Percentiles rank a stretch among this genome's conserved stretches.
These are phyloP conservation scores for Leccinum longicurvipes DNA, from an alignment of 768 basidiomycete genomes.

Conservation along the genomic window DNA sequence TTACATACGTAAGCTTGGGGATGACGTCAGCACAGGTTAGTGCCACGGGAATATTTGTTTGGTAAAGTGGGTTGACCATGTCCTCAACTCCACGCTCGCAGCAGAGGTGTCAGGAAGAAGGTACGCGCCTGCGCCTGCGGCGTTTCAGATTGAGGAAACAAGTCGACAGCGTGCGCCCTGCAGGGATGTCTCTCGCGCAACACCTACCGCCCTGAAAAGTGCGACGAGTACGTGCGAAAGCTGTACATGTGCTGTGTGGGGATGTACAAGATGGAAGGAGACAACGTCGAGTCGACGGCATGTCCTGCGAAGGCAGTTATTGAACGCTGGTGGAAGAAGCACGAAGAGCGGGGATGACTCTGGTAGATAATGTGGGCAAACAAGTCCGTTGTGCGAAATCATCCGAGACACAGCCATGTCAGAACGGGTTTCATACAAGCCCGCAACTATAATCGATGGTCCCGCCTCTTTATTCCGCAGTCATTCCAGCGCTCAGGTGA, in stretches of 20 bases:
- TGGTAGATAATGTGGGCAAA: neutral
- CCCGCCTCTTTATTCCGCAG: neutral
- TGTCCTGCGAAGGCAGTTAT: constrained; percentile 57
- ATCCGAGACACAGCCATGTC: constrained; percentile 2
- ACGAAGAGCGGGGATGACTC: neutral
- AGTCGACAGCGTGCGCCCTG: constrained; percentile 54
- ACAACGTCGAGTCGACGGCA: constrained; percentile 49
- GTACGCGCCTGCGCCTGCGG: neutral
- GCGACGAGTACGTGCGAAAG: constrained; percentile 45
- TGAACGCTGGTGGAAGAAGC: constrained; percentile 52
- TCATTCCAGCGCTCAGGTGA: neutral
- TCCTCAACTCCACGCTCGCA: neutral
- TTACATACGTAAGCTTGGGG: too few species aligned
- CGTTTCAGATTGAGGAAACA: neutral
- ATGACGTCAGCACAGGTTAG: neutral
- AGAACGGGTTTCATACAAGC: neutral
- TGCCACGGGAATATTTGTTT: too few species aligned
- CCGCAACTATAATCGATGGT: neutral
- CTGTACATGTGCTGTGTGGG: constrained; percentile 61
- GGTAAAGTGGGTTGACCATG: neutral
- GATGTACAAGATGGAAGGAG: constrained; percentile 48
- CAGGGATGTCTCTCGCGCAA: constrained; percentile 62
- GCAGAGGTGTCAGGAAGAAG: constrained; percentile 18
- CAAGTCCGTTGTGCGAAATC: constrained; percentile 11
- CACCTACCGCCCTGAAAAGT: constrained; percentile 63